Evolutionary conservation across 2,329 filamentous ascomycete genomes (phyloP).

Genomic region (Bipolaris bicolor): DNA sequence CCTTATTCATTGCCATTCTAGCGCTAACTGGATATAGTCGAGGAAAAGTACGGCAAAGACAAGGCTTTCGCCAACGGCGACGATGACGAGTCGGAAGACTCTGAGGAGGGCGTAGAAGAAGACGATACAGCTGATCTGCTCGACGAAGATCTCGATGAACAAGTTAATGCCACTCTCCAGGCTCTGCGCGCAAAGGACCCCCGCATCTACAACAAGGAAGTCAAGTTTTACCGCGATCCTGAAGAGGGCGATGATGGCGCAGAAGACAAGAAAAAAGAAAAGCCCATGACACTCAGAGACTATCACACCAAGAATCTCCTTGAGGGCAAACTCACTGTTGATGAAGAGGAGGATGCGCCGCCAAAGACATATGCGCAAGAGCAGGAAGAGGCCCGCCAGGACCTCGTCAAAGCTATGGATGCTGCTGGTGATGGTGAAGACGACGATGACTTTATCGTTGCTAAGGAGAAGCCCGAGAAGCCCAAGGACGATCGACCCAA

Average conservation of each 20-base stretch:
- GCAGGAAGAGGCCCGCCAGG: slow-evolving; percentile 80
- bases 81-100: slow-evolving; percentile 61
- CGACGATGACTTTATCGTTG: slow-evolving; percentile 77
- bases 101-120: slow-evolving; percentile 72
- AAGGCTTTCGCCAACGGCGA: slow-evolving; percentile 38
- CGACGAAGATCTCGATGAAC: slow-evolving; percentile 81
- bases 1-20: not conserved
- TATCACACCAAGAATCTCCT: slow-evolving; percentile 93
- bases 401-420: slow-evolving; percentile 81
- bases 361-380: slow-evolving; percentile 83
- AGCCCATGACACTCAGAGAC: slow-evolving; percentile 81
- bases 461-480: slow-evolving; percentile 62
- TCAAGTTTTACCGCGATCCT: slow-evolving; percentile 75
- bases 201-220: slow-evolving; percentile 80
- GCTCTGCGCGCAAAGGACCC: slow-evolving; percentile 93
- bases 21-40: slow-evolving; percentile 63
- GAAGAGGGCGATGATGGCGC: slow-evolving; percentile 57
- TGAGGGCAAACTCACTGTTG: slow-evolving; percentile 67
- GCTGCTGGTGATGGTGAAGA: slow-evolving; percentile 62
- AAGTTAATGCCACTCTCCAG: slow-evolving; percentile 84
- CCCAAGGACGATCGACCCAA: slow-evolving; percentile 40
- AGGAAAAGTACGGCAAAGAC: slow-evolving; percentile 78
- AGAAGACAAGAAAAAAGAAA: slow-evolving; percentile 68
- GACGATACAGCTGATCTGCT: slow-evolving; percentile 89
- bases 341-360: slow-evolving; percentile 59